These are phyloP conservation scores for Halophytophthora batemanensis DNA, from an alignment of 352 stramenopile genomes.

Conservation along the genomic window DNA sequence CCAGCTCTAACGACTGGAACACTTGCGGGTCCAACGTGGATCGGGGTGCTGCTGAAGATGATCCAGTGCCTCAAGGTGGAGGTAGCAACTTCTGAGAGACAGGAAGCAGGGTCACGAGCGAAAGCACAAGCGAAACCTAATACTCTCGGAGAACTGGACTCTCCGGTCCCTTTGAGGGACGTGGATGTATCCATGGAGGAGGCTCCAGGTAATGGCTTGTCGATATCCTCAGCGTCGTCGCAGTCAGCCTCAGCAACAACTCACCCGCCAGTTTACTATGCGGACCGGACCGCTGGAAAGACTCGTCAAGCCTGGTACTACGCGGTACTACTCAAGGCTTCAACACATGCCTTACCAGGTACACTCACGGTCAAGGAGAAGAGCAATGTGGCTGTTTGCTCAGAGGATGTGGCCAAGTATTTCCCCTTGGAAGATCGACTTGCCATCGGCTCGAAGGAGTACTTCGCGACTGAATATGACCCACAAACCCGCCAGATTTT, in stretches of 20 bases:
- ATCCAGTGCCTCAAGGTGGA: constrained; percentile 44
- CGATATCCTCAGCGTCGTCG: constrained; percentile 17
- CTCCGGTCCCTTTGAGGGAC: background rate
- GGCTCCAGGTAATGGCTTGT: constrained; percentile 1
- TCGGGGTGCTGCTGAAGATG: constrained; percentile 50
- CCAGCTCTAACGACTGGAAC: constrained; percentile 16
- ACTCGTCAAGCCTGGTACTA: constrained; percentile 69
- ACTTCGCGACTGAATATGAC: constrained; percentile 45
- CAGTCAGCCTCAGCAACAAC: constrained; percentile 7
- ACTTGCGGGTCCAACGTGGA: constrained; percentile 44
- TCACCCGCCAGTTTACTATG: constrained; percentile 22
- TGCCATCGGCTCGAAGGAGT: constrained; percentile 55
- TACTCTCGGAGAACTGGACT: no score
- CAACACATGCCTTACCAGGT: constrained; percentile 50
- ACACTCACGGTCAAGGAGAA: constrained; percentile 41
- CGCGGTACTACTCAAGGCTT: constrained; percentile 62
- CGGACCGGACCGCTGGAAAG: constrained; percentile 23
- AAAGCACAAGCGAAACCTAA: no score
- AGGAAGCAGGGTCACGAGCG: no score
- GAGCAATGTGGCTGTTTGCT: constrained; percentile 27
- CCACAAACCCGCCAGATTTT: constrained; percentile 32
- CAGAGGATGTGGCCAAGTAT: constrained; percentile 49
- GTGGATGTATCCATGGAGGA: constrained; percentile 13
- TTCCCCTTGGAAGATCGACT: constrained; percentile 62
- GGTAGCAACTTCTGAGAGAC: no score